These are phyloP conservation scores for Fusarium mangiferae DNA, from an alignment of 2,329 filamentous ascomycete species.

Conservation along the genomic window DNA sequence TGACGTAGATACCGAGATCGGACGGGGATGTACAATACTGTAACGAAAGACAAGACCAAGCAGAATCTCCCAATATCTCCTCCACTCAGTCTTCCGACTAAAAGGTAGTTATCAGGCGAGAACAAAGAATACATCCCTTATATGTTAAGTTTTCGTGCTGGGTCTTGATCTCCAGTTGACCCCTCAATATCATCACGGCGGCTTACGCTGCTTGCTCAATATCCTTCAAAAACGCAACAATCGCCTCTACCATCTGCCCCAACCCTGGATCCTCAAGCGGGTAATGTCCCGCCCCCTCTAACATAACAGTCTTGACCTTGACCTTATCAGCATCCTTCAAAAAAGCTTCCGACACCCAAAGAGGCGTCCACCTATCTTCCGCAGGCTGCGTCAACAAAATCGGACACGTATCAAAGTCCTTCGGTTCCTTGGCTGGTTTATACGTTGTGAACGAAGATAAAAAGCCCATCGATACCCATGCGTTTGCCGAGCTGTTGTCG, in stretches of 20 bases:
- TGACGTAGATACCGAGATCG: neutral
- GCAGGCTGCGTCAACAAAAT: slow-evolving; percentile 7
- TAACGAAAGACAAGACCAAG: neutral
- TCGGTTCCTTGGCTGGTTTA: neutral
- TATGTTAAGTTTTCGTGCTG: neutral
- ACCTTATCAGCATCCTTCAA: neutral
- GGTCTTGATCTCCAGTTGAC: neutral
- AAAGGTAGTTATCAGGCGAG: no score
- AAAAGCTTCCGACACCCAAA: neutral
- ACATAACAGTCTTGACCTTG: neutral
- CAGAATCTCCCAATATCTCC: no score
- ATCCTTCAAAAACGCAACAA: slow-evolving; percentile 1
- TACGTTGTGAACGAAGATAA: neutral
- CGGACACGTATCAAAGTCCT: slow-evolving; percentile 6
- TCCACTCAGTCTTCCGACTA: no score
- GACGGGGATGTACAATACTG: neutral
- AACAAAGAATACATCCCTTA: neutral
- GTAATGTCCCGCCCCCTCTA: slow-evolving; percentile 1
- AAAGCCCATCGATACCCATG: slow-evolving; percentile 4
- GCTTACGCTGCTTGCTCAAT: neutral
- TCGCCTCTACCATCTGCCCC: slow-evolving; percentile 9
- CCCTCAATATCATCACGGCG: no score
- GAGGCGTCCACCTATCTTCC: neutral
- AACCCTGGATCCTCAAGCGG: slow-evolving; percentile 3
- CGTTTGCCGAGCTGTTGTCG: neutral